Percentiles rank a stretch among this genome's conserved stretches.
phyloP scores from a whole-genome alignment of 768 basidiomycete species.

The Leccinum obscurum region DNA sequence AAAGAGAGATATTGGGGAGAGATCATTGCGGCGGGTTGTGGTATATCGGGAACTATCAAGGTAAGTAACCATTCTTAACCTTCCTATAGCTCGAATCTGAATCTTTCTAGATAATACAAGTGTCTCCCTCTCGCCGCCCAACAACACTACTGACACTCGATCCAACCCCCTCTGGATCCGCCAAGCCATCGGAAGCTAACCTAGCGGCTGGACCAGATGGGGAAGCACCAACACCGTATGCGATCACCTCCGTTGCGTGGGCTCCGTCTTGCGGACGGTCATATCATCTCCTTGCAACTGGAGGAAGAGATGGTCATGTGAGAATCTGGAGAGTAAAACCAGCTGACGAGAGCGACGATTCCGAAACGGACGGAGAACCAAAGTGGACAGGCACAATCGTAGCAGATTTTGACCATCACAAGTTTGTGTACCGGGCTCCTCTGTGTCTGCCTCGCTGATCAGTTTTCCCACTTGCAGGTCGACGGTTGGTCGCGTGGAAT shows the following conservation, averaged over 20 bases:
- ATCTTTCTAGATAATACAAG: conserved; percentile 64
- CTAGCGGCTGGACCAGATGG: conserved; percentile 28
- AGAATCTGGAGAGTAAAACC: conserved; percentile 87
- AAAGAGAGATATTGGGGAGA: conserved; percentile 97
- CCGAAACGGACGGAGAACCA: conserved; percentile 42
- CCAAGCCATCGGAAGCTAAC: conserved; percentile 22
- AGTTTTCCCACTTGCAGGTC: conserved; percentile 42
- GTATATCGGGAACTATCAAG: conserved; percentile 73
- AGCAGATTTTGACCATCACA: conserved; percentile 87
- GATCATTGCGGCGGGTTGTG: conserved; percentile 75
- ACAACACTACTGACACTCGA: conserved; percentile 57
- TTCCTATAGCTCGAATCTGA: background rate
- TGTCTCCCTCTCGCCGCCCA: conserved; percentile 68
- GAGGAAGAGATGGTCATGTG: conserved; percentile 83
- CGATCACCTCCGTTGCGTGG: conserved; percentile 88
- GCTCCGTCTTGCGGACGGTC: conserved; percentile 92
- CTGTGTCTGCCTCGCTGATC: conserved; percentile 6
- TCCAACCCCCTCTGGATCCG: conserved; percentile 37
- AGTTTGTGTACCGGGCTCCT: conserved; percentile 39
- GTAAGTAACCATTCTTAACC: conserved; percentile 39
- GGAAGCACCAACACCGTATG: conserved; percentile 46
- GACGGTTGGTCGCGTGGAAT: conserved; percentile 83
- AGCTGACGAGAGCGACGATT: conserved; percentile 42
- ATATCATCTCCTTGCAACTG: conserved; percentile 93
- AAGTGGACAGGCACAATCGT: conserved; percentile 76